Base-by-base conservation (phyloP, 2,329 filamentous ascomycete species). In the Phaeophleospora eucalypticola region DNA sequence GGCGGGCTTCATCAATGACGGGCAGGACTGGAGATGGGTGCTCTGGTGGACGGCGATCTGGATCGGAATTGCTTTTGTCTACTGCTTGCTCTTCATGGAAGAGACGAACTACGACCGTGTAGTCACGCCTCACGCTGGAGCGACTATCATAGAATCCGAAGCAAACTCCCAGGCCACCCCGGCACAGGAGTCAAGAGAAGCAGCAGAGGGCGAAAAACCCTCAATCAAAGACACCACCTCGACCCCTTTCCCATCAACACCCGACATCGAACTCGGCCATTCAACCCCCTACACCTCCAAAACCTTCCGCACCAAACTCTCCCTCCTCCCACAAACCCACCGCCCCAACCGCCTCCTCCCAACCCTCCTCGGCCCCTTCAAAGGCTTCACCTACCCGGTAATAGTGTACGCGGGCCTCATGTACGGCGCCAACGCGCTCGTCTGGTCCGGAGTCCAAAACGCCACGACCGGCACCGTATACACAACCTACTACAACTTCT, bases 51-150 rank as follows among this genome's bases (percentile, higher is more conserved):
- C 72, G 17, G 74, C 78, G 2, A 80, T 82, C 17, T 71, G 82
- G 52, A 62, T 67, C 2, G 76, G 65, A 1, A 61, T 73, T 2
- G 68, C 65, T 4, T 73, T 77, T 33, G 54, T 81, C n/a, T 71
- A 79, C 50, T 64, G 77, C 2, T 81, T 80, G 64, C 76, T 82
- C 54, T 73, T 77, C 58, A 75, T 81, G 69, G 79, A 82, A 59
- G 79, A 82, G 59, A 81, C 79, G 2, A 81, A 78, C 56, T 80
- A 75, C 45, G 57, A 61, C 36, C 55, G 58, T 18, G 36, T 38
- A 15, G 12, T n/a, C 3, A 21, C 14, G 2, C 12, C 41, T 10
- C 40, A 48, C 10, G 37, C 38, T 12, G 12, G n/a, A 7, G 18
- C 41, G 14, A 15, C 33, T 10, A 15, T 41, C 3, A 24, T 14